Conservation (phyloP, 148 eudicot species). For the Rhododendron ovatum region DNA sequence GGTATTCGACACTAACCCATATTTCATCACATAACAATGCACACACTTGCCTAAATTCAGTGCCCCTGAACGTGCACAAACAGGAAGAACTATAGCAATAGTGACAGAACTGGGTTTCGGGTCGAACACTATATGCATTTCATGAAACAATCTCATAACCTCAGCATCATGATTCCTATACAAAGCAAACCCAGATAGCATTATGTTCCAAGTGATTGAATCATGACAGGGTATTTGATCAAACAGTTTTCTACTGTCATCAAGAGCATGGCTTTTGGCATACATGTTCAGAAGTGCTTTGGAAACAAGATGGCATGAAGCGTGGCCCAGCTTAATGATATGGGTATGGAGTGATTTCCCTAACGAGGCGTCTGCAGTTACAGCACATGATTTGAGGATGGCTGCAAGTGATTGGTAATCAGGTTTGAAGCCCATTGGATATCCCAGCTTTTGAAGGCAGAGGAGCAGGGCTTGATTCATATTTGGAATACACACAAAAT, state of each 20-base stretch:
- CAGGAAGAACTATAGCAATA: slow-evolving; percentile 61
- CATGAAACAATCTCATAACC: slow-evolving; percentile 40
- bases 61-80: slow-evolving; percentile 38
- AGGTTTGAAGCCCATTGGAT: slow-evolving; percentile 32
- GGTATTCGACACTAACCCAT: slow-evolving; percentile 51
- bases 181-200: slow-evolving; percentile 60
- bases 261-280: slow-evolving; percentile 49
- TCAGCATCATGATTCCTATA: slow-evolving; percentile 43
- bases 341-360: slow-evolving; percentile 56
- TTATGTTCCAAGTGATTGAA: slow-evolving; percentile 62
- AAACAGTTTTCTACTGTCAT: slow-evolving; percentile 52
- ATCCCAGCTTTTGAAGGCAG: slow-evolving; percentile 21
- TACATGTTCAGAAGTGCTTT: slow-evolving; percentile 76
- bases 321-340: slow-evolving; percentile 55
- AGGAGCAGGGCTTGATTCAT: slow-evolving; percentile 25
- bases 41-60: slow-evolving; percentile 40
- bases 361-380: slow-evolving; percentile 27
- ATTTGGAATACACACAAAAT: not conserved
- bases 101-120: slow-evolving; percentile 48
- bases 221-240: slow-evolving; percentile 24
- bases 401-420: slow-evolving; percentile 40
- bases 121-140: slow-evolving; percentile 30
- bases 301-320: slow-evolving; percentile 44
- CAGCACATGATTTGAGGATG: slow-evolving; percentile 54
- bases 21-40: slow-evolving; percentile 51